A percentile compares a stretch with the other conserved stretches of the same genome.
phyloP scores from a whole-genome alignment of 371 early-diverging fungal genomes.

The Cokeromyces recurvatus region DNA sequence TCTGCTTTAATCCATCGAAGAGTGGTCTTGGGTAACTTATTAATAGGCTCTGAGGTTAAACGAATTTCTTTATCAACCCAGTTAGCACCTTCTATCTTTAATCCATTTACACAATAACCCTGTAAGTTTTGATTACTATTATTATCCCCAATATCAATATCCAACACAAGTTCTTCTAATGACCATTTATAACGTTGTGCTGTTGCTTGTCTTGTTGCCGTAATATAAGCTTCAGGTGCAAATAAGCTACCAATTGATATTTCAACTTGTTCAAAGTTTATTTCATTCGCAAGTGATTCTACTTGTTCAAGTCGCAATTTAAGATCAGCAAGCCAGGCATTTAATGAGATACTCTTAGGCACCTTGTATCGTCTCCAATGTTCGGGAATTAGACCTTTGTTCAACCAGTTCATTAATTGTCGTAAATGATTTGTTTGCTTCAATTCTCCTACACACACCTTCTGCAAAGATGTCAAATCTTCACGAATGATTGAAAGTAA shows the following conservation, averaged over 20 bases:
- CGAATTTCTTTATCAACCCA: conserved; percentile 49
- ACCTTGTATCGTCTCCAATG: conserved; percentile 82
- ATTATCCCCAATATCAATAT: conserved; percentile 38
- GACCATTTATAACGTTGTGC: conserved; percentile 70
- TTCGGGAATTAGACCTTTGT: conserved; percentile 71
- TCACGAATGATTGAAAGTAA: conserved; percentile 59
- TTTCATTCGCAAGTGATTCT: conserved; percentile 43
- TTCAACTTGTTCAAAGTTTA: conserved; percentile 28
- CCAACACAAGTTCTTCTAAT: conserved; percentile 61
- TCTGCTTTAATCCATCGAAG: conserved; percentile 49
- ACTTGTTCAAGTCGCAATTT: conserved; percentile 67
- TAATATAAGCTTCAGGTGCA: conserved; percentile 89
- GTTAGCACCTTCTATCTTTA: conserved; percentile 69
- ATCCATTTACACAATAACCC: conserved; percentile 36
- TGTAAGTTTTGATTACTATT: conserved; percentile 7
- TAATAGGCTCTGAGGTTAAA: conserved; percentile 46
- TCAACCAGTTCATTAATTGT: conserved; percentile 61
- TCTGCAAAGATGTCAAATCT: conserved; percentile 63
- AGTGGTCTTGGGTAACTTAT: conserved; percentile 36
- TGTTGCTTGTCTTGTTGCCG: conserved; percentile 85
- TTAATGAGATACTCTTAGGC: conserved; percentile 51
- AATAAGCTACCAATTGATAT: conserved; percentile 89
- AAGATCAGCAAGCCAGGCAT: conserved; percentile 77
- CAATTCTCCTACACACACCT: conserved; percentile 69
- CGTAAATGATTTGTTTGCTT: conserved; percentile 88